Base-by-base conservation (phyloP, 2,329 filamentous ascomycete genomes). In the Epichloe baconii region DNA sequence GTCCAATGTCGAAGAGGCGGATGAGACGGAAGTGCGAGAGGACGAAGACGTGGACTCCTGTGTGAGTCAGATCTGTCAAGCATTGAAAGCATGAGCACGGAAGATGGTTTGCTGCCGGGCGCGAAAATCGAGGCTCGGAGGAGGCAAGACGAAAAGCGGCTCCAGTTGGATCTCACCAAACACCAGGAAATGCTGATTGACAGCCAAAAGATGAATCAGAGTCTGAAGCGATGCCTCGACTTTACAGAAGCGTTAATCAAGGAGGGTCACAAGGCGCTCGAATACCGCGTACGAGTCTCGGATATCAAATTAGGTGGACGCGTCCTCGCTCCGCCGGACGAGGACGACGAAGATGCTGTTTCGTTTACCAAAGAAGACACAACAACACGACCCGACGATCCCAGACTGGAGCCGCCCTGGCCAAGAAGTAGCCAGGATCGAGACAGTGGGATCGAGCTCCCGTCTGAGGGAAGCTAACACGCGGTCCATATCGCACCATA, bases 201-300 rank as follows among this genome's bases (percentile, higher is more conserved):
- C 64, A 93, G 86, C 58, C 89, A 96, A 62, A 94, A 89, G 70
- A 89, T 97, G 74, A 97, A 96, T 63, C 87, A 94, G 65, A 95
- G 87, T 64, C 77, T 98, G 44, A 94, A 88, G 66, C 79, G 88
- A 46, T 98, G 93, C 65, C 75, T 96, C 36, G 82, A 83, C 57
- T 91, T 88, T 79, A 94, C 90, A 0, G 91, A 98, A 63, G 83
- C 86, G 55, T 76, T 98, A 44, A 95, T 98, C 64, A 83, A 80
- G 47, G 89, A 96, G 59, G 93, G 86, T 5, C 86, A 83, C 62
- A 91, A 88, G 63, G 93, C 93, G 0, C 76, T 98, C 2, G 84
- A 85, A 46, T 95, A 95, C 63, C 76, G 79, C 52, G 87, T 96
- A 26, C 78, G 78, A 34, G 79, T 86, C 8, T 86, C 82, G 57